Evolutionary conservation across 2,329 filamentous ascomycete genomes (phyloP), one percentile per base, ranked within the genome.

Genomic region (Coniochaeta hoffmannii): DNA sequence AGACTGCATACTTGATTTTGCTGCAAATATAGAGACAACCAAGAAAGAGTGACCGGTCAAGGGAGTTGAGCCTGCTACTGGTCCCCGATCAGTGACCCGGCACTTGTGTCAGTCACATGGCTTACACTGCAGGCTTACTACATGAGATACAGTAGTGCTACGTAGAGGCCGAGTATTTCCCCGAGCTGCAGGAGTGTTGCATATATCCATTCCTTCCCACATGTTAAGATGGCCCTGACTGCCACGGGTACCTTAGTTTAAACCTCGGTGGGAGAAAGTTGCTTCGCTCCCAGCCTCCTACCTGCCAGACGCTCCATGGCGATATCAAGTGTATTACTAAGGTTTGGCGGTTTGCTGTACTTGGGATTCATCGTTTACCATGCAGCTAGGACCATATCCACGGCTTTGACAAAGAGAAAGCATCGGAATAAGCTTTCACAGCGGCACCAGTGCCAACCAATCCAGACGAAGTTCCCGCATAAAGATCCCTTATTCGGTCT

Each of bases 61-160:
- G n/a, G n/a, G n/a, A n/a, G n/a, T n/a, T n/a, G n/a, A n/a, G n/a
- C n/a, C n/a, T n/a, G n/a, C n/a, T n/a, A n/a, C n/a, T n/a, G n/a
- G n/a, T n/a, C n/a, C n/a, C n/a, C n/a, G n/a, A 15, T 15, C 4
- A 9, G 38, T 17, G 19, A 24, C 11, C 38, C 24, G 17, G 17
- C 24, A 24, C 38, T 44, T 24, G 12, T 32, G n/a, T n/a, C n/a
- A n/a, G 35, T 55, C 34, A 30, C 53, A 41, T 36, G 32, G 31
- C 24, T 28, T 52, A n/a, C 54, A 53, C 54, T 46, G 35, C 54
- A 53, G 49, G 28, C 11, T 36, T 17, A 36, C 35, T 36, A 36
- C n/a, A n/a, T n/a, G 4, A 19, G 15, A 24, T 44, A 44, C 17
- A 44, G 38, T 24, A 44, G 38, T 22, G 38, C 10, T 44, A 44